A percentile compares a stretch with the other conserved stretches of the same genome.
Conservation (phyloP, 108 stramenopile species). For the Fistulifera solaris region DNA sequence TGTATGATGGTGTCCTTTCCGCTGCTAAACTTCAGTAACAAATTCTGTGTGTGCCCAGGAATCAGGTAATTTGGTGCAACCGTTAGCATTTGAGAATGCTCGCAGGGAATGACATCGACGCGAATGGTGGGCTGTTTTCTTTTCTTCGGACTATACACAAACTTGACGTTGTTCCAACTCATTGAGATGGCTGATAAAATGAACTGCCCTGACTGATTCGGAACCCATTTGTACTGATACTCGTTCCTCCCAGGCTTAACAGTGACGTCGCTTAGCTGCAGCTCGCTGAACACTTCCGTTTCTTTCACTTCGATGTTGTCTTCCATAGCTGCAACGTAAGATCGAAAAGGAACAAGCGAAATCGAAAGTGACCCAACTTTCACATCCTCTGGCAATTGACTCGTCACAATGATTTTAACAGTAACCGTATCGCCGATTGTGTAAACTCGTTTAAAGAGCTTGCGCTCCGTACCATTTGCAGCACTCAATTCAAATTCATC, state of each 20-base stretch:
- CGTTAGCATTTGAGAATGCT: slow-evolving; percentile 41
- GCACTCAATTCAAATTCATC: slow-evolving; percentile 20
- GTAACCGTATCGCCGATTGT: slow-evolving; percentile 50
- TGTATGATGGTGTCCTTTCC: slow-evolving; percentile 54
- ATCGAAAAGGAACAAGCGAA: slow-evolving; percentile 34
- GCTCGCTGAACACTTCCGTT: neutral
- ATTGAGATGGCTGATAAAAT: slow-evolving; percentile 55
- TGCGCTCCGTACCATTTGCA: slow-evolving; percentile 37
- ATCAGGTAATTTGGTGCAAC: slow-evolving; percentile 57
- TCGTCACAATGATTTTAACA: slow-evolving; percentile 32
- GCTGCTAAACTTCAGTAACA: slow-evolving; percentile 45
- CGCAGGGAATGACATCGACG: slow-evolving; percentile 54
- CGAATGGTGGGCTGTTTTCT: slow-evolving; percentile 41
- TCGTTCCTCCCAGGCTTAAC: slow-evolving; percentile 5
- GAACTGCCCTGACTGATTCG: slow-evolving; percentile 58
- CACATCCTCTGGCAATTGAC: slow-evolving; percentile 52
- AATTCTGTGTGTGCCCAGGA: slow-evolving; percentile 68
- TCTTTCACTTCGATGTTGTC: slow-evolving; percentile 2
- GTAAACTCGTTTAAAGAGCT: slow-evolving; percentile 40
- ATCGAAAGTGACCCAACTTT: slow-evolving; percentile 44
- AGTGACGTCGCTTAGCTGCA: neutral
- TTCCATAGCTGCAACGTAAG: slow-evolving; percentile 30
- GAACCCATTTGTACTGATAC: slow-evolving; percentile 44
- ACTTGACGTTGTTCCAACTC: slow-evolving; percentile 67
- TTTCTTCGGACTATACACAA: slow-evolving; percentile 52